Base-by-base conservation (phyloP, 345 rosid species). In the Passiflora organensis region DNA sequence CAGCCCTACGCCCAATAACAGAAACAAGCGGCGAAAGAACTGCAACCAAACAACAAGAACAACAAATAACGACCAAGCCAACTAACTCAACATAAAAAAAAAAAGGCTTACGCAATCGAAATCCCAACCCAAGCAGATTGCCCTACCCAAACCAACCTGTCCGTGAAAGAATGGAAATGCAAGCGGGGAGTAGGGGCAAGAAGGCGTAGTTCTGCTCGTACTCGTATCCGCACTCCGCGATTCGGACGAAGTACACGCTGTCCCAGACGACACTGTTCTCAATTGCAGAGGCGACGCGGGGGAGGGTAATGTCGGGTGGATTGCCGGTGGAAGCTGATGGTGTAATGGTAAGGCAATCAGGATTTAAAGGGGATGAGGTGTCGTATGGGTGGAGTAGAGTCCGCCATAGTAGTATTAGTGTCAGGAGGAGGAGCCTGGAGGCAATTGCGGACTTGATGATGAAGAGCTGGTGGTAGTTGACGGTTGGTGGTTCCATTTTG, bases 121-220 rank as follows among this genome's bases (percentile, higher is more conserved):
- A n/a, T n/a, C n/a, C n/a, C n/a, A n/a, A n/a, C n/a, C n/a, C n/a
- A n/a, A n/a, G n/a, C n/a, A n/a, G n/a, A n/a, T n/a, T n/a, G n/a
- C n/a, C n/a, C n/a, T n/a, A 28, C 34, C 34, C 5, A 8, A 28
- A 28, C 34, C 16, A 58, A 87, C 96, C 91, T 75, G 96, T 65
- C 38, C 70, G 89, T 5, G 94, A 71, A 20, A 86, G 54, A 51
- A 80, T 5, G 18, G 68, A 68, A 36, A 86, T 82, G 77, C 68
- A 73, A 42, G 74, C 46, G 3, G 96, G 99, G 47, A 93, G 84
- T 17, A 89, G 74, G 23, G 99, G 99, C 47, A 81, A 71, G 80
- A 93, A 93, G 32, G 99, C 96, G 45, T 80, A 93, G 37, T 73
- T 59, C 82, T 89, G 99, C 78, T 89, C 99, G 45, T 89, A 86